A percentile compares a stretch with the other conserved stretches of the same genome.
Evolutionary conservation across 257 asterid species (phyloP).

Genomic region (Nicotiana noctiflora): DNA sequence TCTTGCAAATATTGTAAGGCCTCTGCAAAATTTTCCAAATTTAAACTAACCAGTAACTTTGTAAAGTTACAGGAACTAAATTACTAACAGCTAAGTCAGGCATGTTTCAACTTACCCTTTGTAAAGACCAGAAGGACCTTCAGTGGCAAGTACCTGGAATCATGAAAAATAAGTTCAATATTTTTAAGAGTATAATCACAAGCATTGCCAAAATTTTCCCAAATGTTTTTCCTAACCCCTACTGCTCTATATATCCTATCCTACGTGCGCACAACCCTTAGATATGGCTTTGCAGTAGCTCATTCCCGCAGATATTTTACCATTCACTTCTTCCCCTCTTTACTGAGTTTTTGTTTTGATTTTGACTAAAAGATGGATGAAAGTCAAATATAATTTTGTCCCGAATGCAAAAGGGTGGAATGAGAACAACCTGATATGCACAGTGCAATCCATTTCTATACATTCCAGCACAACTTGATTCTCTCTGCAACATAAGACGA

Average conservation of each 20-base stretch:
- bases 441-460: constrained; percentile 84
- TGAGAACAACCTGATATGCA: constrained; percentile 70
- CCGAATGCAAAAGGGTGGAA: neutral
- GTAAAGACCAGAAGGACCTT: constrained; percentile 91
- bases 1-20: constrained; percentile 80
- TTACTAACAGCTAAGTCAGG: neutral
- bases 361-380: neutral
- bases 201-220: neutral
- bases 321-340: neutral
- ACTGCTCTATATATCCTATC: neutral
- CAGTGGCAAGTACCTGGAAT: constrained; percentile 74
- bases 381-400: neutral
- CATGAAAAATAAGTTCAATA: neutral
- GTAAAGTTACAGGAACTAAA: neutral
- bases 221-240: neutral
- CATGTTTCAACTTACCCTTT: constrained; percentile 68
- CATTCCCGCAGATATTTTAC: neutral
- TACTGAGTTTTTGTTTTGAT: neutral
- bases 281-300: constrained; percentile 1
- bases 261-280: neutral
- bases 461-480: constrained; percentile 49
- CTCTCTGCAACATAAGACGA: constrained; percentile 89
- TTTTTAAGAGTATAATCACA: neutral
- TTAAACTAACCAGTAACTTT: neutral
- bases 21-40: constrained; percentile 37